A percentile compares a stretch with the other conserved stretches of the same genome.
These are phyloP conservation scores for Neoarthrinium moseri DNA, from an alignment of 2,329 filamentous ascomycete species.

Conservation along the genomic window DNA sequence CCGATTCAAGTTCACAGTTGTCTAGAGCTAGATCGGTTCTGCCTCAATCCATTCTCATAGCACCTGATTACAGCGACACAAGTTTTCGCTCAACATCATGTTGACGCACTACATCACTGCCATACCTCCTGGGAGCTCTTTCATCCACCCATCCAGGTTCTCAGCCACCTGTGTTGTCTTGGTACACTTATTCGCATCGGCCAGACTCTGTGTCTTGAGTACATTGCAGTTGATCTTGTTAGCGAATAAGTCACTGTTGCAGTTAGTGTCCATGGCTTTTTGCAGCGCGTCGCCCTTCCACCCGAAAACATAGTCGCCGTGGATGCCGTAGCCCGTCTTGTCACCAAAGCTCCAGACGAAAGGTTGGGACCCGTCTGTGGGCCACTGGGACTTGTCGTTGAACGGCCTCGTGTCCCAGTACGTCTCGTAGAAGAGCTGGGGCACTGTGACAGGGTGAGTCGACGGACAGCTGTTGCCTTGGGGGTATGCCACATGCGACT, in stretches of 20 bases:
- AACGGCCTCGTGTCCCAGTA: constrained; percentile 42
- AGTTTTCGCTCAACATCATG: too few relatives aligned
- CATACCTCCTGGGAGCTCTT: too few relatives aligned
- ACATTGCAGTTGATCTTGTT: constrained; percentile 27
- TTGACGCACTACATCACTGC: too few relatives aligned
- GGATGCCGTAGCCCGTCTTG: constrained; percentile 32
- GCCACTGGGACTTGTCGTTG: constrained; percentile 32
- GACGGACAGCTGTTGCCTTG: constrained; percentile 33
- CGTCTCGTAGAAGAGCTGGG: constrained; percentile 42
- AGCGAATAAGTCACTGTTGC: too few relatives aligned
- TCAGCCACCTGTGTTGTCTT: constrained; percentile 21
- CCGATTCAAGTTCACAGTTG: too few relatives aligned
- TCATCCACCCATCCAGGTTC: constrained; percentile 27
- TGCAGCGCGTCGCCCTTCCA: constrained; percentile 32
- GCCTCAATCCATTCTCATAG: too few relatives aligned
- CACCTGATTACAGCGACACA: too few relatives aligned
- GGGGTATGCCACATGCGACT: constrained; percentile 27
- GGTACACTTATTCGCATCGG: constrained; percentile 24
- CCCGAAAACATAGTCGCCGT: constrained; percentile 39
- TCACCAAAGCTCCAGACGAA: constrained; percentile 27
- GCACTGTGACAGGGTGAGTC: constrained; percentile 38
- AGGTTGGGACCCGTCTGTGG: constrained; percentile 29
- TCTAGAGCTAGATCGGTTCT: too few relatives aligned
- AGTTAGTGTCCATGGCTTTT: constrained; percentile 30
- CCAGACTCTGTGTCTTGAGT: constrained; percentile 23